phyloP scores from a whole-genome alignment of 176 grass and related monocot genomes.

The Cocos nucifera region DNA sequence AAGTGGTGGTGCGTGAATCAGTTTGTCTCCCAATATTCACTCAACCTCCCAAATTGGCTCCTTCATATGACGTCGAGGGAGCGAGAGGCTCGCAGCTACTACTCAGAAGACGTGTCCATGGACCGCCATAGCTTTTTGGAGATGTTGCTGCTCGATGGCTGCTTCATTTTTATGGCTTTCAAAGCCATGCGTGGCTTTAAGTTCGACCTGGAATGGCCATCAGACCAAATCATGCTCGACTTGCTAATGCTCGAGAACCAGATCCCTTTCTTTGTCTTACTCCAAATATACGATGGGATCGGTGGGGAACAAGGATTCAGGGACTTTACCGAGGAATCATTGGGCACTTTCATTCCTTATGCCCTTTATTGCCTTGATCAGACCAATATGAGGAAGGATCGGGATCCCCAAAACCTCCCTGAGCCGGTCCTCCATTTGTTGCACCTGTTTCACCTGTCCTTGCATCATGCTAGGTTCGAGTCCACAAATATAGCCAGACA shows the following conservation, averaged over 20 bases:
- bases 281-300: no score
- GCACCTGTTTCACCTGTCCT: slow-evolving; percentile 43
- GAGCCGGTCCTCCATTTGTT: slow-evolving; percentile 38
- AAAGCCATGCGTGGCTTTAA: slow-evolving; percentile 13
- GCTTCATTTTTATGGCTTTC: slow-evolving; percentile 36
- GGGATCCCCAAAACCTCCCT: no score
- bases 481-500: no score
- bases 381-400: no score
- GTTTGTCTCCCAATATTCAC: neutral
- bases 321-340: no score
- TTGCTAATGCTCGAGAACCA: slow-evolving; percentile 50
- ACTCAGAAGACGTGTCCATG: neutral
- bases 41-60: neutral
- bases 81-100: neutral
- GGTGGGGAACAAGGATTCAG: no score
- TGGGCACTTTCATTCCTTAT: no score
- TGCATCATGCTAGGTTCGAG: slow-evolving; percentile 7
- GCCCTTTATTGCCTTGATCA: no score
- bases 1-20: slow-evolving; percentile 33
- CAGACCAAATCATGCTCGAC: slow-evolving; percentile 41
- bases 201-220: slow-evolving; percentile 6
- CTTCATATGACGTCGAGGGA: neutral
- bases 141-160: slow-evolving; percentile 53
- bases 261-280: slow-evolving; percentile 31
- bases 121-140: slow-evolving; percentile 19